Evolutionary conservation across 352 stramenopile species (phyloP), one percentile per base, ranked within the genome.

Genomic region (Phytophthora pisi): DNA sequence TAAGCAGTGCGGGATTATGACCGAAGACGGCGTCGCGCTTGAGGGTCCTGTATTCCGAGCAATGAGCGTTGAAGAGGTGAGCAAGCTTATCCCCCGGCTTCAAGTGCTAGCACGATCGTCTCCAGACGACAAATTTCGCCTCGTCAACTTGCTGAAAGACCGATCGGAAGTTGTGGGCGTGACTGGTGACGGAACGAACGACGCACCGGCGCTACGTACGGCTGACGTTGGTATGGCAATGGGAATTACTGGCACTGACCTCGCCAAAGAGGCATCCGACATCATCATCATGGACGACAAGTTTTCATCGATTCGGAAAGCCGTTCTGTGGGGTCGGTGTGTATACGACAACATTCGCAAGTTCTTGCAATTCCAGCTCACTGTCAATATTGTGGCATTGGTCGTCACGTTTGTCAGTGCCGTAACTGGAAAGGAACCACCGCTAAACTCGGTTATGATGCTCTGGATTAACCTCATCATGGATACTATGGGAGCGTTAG

Each of bases 81-180:
- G 60, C 4, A 82, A 85, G 30, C 53, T 93, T 2, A 80, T 94
- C n/a, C 86, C 87, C 0, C 61, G 81, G 0, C 76, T 96, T 8
- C 87, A 93, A 61, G 89, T 99, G 24, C 74, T 99, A 18, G 97
- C 97, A 16, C 84, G 97, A 40, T 98, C 84, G 5, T 98, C 95
- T 0, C 97, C 97, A 3, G 91, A 98, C 61, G 97, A 99, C 69
- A 99, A 99, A 70, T 97, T 98, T 49, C 88, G 96, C 26, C 83
- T 99, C 5, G 97, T 99, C 2, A 97, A 84, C 45, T 52, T 92
- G 42, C 68, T 95, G 1, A 90, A 88, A 57, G 82, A 92, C 3
- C 78, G 80, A 4, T 68, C 83, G 1, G 85, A 96, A 47, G 80
- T 96, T 43, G 88, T 94, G 1, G 88, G 84, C 0, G 86, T 96